Evolutionary conservation across 2,329 filamentous ascomycete genomes (phyloP).

Genomic region (Alternaria ventricosa): DNA sequence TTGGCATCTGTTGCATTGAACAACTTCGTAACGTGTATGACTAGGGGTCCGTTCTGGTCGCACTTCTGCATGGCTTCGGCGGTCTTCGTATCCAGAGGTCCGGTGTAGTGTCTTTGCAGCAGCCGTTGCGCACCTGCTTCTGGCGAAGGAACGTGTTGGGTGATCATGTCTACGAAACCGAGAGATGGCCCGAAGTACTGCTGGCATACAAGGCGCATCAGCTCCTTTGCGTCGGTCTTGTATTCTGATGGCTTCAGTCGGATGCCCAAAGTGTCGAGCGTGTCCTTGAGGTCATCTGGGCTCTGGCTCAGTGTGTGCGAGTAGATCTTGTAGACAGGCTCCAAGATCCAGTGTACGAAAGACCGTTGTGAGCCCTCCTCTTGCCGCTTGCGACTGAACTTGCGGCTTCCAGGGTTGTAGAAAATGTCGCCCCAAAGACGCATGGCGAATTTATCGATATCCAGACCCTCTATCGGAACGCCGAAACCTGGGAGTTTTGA

Average conservation of each 20-base stretch:
- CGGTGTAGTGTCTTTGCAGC: constrained; percentile 89
- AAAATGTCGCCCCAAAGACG: constrained; percentile 97
- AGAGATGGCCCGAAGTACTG: constrained; percentile 92
- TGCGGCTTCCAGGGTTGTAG: constrained; percentile 88
- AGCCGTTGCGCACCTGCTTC: constrained; percentile 76
- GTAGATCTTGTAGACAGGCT: constrained; percentile 97
- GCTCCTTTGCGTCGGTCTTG: constrained; percentile 84
- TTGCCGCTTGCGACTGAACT: constrained; percentile 85
- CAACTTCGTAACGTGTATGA: constrained; percentile 92
- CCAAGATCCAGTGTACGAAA: constrained; percentile 93
- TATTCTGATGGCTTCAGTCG: constrained; percentile 89
- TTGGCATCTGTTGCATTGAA: constrained; percentile 92
- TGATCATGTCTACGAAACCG: constrained; percentile 95
- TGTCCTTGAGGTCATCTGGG: constrained; percentile 80
- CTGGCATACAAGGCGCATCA: constrained; percentile 88
- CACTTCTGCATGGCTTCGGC: constrained; percentile 81
- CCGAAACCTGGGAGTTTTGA: constrained; percentile 43
- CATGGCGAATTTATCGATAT: constrained; percentile 80
- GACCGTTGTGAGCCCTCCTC: constrained; percentile 83
- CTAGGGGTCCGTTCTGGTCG: constrained; percentile 85
- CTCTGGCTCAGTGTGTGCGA: constrained; percentile 93
- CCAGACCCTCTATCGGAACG: constrained; percentile 58
- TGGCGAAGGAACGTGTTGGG: constrained; percentile 87
- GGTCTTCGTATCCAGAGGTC: constrained; percentile 81
- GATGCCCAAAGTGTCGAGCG: constrained; percentile 81